Base-by-base conservation (phyloP, 148 eudicot genomes). In the Oxyria digyna region DNA sequence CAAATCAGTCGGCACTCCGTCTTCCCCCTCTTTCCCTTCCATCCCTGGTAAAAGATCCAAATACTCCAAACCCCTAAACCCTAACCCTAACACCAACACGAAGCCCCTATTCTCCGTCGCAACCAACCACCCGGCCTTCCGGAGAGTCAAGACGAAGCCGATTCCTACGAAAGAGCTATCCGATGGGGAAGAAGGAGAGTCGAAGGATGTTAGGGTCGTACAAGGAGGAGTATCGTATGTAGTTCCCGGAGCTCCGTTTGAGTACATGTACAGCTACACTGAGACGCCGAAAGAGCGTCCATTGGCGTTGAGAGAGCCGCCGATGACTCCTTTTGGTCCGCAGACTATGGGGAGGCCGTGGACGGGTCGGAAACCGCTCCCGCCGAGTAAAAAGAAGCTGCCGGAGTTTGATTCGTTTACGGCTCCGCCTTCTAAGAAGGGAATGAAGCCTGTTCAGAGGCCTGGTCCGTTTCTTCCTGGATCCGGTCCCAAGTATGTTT, bases 391-490 rank as follows among this genome's bases (percentile, higher is more conserved):
- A 77, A 89, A 89, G 85, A 80, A 79, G 73, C 48, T 81, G 66
- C 86, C 84, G 29, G 91, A 87, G 48, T 91, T 94, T 54, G 99
- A 94, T 55, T 94, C 99, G 0, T 94, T 94, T 77, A 43, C 72
- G 52, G 83, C 86, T 0, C 96, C 97, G 1, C 85, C 83, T 0
- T 82, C 80, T 29, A 91, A 94, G 77, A 94, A 91, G 72, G 97
- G 99, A 65, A 97, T 94, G 31, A 94, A 94, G 85, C 80, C 97
- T 8, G 97, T 94, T n/a, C 99, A 94, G 79, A 78, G 81, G 37
- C 97, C 99, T 0, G 97, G 99, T 1, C 99, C 99, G 12, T 94
- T 77, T 70, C 72, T 90, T 69, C 80, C 90, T 0, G 99, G 99
- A 46, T 82, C 92, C 0, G 99, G 97, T 3, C 99, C 99, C 0